Conservation (phyloP, 176 grass and related monocot species). For the Ampelocalamus luodianensis region DNA sequence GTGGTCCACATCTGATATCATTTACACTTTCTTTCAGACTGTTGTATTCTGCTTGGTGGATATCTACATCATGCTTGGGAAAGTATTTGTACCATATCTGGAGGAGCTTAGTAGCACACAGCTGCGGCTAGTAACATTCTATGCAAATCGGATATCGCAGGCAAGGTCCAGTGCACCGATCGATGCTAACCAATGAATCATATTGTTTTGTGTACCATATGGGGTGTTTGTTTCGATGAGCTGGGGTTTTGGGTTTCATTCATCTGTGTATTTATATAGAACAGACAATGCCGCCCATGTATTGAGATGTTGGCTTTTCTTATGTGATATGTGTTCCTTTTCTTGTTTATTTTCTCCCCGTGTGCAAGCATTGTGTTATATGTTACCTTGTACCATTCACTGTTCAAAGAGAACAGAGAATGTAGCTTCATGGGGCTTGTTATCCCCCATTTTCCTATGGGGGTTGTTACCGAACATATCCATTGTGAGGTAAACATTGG, state of each 20-base stretch:
- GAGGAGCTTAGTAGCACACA: constrained; percentile 86
- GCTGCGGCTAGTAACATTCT: constrained; percentile 79
- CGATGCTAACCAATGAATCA: constrained; percentile 58
- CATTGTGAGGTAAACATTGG: no score
- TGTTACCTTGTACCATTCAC: constrained; percentile 14
- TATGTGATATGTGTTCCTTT: constrained; percentile 13
- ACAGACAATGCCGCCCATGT: constrained; percentile 35
- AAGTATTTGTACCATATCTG: constrained; percentile 76
- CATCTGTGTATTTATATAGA: constrained; percentile 73
- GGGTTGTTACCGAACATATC: background rate
- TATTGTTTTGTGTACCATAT: constrained; percentile 46
- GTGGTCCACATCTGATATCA: constrained; percentile 37
- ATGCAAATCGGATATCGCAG: constrained; percentile 78
- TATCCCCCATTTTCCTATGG: constrained; percentile 7
- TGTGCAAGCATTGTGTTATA: background rate
- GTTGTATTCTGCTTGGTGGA: constrained; percentile 91
- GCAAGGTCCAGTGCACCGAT: constrained; percentile 60
- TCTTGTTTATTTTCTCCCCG: constrained; percentile 14
- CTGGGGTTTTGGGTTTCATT: constrained; percentile 50
- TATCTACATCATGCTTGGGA: constrained; percentile 87
- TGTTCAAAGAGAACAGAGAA: constrained; percentile 37
- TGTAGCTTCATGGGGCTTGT: constrained; percentile 17
- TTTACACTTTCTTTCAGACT: constrained; percentile 53
- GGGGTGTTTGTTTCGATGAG: constrained; percentile 41
- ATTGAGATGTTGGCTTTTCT: constrained; percentile 30